Percentiles rank a stretch among this genome's conserved stretches.
phyloP scores from a whole-genome alignment of 495 filamentous ascomycete species.

The Penicillium chermesinum region DNA sequence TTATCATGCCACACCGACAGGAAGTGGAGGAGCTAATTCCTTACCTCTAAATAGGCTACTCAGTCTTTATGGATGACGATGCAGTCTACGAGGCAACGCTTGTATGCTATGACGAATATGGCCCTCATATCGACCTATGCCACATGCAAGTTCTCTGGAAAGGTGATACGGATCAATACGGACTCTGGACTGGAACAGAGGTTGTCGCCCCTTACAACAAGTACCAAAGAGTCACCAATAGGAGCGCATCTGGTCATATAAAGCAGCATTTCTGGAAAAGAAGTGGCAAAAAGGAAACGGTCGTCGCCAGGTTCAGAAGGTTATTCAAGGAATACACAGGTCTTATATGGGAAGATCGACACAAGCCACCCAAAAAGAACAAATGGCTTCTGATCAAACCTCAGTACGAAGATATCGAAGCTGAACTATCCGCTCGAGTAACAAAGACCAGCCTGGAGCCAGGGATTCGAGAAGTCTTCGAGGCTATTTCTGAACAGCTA shows the following conservation, averaged over 20 bases:
- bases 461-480: too few species aligned
- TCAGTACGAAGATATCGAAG: not conserved
- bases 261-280: not conserved
- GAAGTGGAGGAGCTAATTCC: not conserved
- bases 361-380: not conserved
- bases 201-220: too few species aligned
- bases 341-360: slow-evolving; percentile 7
- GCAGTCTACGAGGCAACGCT: slow-evolving; percentile 10
- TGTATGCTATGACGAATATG: not conserved
- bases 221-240: not conserved
- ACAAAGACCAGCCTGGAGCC: too few species aligned
- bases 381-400: slow-evolving; percentile 4
- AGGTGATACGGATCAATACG: too few species aligned
- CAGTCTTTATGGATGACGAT: slow-evolving; percentile 5
- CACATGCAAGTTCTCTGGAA: too few species aligned
- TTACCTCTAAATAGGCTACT: not conserved
- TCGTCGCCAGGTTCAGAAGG: not conserved
- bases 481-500: too few species aligned
- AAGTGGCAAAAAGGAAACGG: slow-evolving; percentile 1
- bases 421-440: not conserved
- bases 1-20: too few species aligned
- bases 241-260: not conserved
- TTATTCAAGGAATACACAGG: slow-evolving; percentile 2
- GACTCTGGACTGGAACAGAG: too few species aligned
- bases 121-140: too few species aligned